Percentiles rank a stretch among this genome's conserved stretches.
Evolutionary conservation across 129 eudicot species (phyloP).

Genomic region (Solidago caesia): DNA sequence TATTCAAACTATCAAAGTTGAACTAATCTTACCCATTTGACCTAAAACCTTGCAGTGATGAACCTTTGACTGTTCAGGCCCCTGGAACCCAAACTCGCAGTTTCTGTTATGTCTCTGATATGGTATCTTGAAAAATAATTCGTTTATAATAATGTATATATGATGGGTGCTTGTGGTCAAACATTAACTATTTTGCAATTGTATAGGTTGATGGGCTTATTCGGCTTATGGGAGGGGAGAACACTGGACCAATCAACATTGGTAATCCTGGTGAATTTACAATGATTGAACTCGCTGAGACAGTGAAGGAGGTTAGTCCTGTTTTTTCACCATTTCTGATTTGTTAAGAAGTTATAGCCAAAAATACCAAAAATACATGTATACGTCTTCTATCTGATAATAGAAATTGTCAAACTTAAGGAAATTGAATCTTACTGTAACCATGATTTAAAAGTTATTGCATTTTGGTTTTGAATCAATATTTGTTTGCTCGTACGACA

Average conservation of each 20-base stretch:
- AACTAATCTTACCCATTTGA: neutral
- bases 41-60: constrained; percentile 46
- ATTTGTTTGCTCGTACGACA: no score
- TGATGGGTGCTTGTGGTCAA: constrained; percentile 7
- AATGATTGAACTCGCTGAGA: constrained; percentile 86
- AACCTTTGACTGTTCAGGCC: constrained; percentile 75
- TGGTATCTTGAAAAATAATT: constrained; percentile 27
- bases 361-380: neutral
- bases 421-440: no score
- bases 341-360: neutral
- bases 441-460: no score
- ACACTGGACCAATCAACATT: constrained; percentile 80
- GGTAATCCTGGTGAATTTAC: constrained; percentile 94
- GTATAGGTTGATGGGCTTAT: constrained; percentile 77
- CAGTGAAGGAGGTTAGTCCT: constrained; percentile 63
- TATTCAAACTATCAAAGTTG: neutral
- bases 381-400: no score
- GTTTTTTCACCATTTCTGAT: neutral
- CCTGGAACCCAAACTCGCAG: constrained; percentile 88
- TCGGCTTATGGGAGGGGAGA: constrained; percentile 81
- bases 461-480: no score
- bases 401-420: no score
- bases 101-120: constrained; percentile 82
- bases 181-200: constrained; percentile 8
- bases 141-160: neutral